A percentile compares a stretch with the other conserved stretches of the same genome.
These are phyloP conservation scores for Pseudogymnoascus sp. DNA, from an alignment of 2,329 filamentous ascomycete genomes.

Conservation along the genomic window DNA sequence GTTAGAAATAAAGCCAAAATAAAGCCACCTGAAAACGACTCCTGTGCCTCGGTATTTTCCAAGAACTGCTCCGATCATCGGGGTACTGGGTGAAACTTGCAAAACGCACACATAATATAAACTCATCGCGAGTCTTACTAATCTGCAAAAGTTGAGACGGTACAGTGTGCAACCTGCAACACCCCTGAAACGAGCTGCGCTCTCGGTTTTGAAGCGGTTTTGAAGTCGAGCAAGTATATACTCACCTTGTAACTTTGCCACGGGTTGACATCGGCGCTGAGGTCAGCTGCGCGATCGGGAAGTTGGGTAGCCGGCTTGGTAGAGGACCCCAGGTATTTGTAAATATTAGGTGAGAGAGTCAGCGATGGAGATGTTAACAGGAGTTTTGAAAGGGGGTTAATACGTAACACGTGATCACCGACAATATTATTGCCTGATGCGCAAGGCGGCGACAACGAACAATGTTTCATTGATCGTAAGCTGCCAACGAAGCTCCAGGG, in stretches of 20 bases:
- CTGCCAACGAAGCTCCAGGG: not conserved
- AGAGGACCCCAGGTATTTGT: not conserved
- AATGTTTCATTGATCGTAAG: not conserved
- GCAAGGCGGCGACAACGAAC: not conserved
- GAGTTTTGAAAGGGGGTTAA: not conserved
- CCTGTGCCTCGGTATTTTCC: not conserved
- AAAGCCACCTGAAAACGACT: not conserved
- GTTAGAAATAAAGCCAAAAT: not conserved
- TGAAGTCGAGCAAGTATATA: not conserved
- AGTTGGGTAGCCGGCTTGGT: not conserved
- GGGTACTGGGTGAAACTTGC: not conserved
- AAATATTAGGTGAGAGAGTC: not conserved
- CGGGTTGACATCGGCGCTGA: not conserved
- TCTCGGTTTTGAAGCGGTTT: constrained; percentile 2
- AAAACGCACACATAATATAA: not conserved
- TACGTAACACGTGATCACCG: not conserved
- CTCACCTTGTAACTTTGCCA: not conserved
- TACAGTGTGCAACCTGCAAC: not conserved
- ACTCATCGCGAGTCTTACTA: not conserved
- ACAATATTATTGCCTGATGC: not conserved
- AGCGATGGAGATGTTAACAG: not conserved
- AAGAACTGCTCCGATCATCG: not conserved
- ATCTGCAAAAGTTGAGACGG: constrained; percentile 1
- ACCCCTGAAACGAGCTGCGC: not conserved
- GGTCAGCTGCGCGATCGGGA: not conserved